Evolutionary conservation across 1,284 basidiomycete species (phyloP).

Genomic region (Tilletia walkeri): DNA sequence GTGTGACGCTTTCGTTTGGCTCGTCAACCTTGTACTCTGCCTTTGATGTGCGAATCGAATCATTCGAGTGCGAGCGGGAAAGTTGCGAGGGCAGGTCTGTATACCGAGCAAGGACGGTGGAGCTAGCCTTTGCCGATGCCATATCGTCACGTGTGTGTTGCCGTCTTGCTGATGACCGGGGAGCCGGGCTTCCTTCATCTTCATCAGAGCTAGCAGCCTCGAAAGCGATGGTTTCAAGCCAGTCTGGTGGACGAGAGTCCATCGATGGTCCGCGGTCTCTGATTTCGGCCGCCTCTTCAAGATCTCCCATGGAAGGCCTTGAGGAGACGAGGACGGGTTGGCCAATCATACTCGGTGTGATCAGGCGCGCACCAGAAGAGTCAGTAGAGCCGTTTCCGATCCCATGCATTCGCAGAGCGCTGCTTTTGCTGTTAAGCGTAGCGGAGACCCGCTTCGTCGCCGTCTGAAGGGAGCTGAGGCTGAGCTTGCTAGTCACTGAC

Average conservation of each 20-base stretch:
- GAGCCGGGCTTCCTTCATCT: neutral
- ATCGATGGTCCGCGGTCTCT: neutral
- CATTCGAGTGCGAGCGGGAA: neutral
- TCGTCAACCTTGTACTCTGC: neutral
- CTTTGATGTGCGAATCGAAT: neutral
- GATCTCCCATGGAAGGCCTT: neutral
- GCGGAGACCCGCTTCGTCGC: neutral
- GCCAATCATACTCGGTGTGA: slow-evolving; percentile 2
- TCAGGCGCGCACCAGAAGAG: neutral
- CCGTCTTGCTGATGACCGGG: neutral
- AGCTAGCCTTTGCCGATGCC: neutral
- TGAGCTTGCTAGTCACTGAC: slow-evolving; percentile 5
- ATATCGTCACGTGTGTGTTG: neutral
- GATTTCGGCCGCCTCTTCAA: neutral
- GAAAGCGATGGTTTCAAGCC: slow-evolving; percentile 5
- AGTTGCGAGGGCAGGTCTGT: neutral
- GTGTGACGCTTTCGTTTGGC: no score
- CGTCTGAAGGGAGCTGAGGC: neutral
- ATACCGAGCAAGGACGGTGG: neutral
- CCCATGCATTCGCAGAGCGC: neutral
- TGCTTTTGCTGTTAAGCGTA: neutral
- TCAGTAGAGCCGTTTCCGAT: neutral
- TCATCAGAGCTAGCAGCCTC: slow-evolving; percentile 6
- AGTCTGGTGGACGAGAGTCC: neutral
- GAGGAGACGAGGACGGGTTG: neutral